Conservation (phyloP, 2,329 filamentous ascomycete species). For the Verticillium alfalfae region DNA sequence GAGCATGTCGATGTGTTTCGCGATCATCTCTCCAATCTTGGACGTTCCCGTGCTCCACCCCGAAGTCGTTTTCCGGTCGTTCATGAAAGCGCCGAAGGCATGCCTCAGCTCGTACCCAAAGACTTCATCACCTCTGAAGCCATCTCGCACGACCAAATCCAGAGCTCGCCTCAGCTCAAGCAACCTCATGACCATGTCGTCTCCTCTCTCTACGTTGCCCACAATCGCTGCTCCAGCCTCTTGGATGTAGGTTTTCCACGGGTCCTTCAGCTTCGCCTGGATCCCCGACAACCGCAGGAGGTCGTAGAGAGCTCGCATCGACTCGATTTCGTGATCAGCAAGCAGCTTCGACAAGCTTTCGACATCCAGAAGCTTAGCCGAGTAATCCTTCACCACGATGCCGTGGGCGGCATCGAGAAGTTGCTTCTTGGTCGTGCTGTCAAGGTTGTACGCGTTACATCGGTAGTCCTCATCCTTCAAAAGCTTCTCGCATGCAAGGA, state of each 20-base stretch:
- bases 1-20: conserved; percentile 89
- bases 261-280: conserved; percentile 61
- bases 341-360: conserved; percentile 69
- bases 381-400: conserved; percentile 64
- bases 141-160: conserved; percentile 69
- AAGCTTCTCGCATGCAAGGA: conserved; percentile 61
- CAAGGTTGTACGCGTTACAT: conserved; percentile 76
- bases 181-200: conserved; percentile 81
- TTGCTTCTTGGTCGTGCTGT: conserved; percentile 74
- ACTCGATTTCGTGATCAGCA: conserved; percentile 60
- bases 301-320: conserved; percentile 71
- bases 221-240: conserved; percentile 72
- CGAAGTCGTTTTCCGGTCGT: conserved; percentile 69
- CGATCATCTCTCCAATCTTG: conserved; percentile 97
- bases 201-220: conserved; percentile 68
- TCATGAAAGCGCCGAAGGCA: conserved; percentile 86
- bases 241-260: conserved; percentile 77
- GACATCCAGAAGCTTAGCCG: conserved; percentile 58
- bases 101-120: conserved; percentile 77
- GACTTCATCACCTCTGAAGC: conserved; percentile 72
- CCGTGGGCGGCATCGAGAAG: conserved; percentile 69
- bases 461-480: conserved; percentile 68
- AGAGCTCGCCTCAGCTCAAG: conserved; percentile 75
- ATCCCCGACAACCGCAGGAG: conserved; percentile 69
- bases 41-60: conserved; percentile 79